Percentiles rank a stretch among this genome's conserved stretches.
phyloP scores from a whole-genome alignment of 2,329 filamentous ascomycete genomes.

The Beauveria sp. region DNA sequence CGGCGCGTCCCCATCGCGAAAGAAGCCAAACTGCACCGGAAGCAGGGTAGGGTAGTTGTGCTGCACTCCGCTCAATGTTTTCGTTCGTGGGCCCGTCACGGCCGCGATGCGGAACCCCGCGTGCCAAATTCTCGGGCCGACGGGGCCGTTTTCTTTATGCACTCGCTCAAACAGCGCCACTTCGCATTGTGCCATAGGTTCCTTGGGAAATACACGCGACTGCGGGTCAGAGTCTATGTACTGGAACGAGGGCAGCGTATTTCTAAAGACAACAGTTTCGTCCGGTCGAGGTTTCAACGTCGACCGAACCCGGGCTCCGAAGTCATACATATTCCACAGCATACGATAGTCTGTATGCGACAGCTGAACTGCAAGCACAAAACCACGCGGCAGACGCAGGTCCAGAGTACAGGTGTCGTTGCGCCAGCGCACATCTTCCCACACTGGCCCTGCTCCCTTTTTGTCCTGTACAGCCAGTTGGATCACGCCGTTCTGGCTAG shows the following conservation, averaged over 20 bases:
- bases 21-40: slow-evolving; percentile 71
- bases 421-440: slow-evolving; percentile 78
- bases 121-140: slow-evolving; percentile 64
- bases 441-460: slow-evolving; percentile 61
- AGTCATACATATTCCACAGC: slow-evolving; percentile 78
- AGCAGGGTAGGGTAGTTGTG: slow-evolving; percentile 57
- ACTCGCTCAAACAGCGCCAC: slow-evolving; percentile 68
- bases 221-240: slow-evolving; percentile 70
- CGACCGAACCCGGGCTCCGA: slow-evolving; percentile 67
- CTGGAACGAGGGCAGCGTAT: slow-evolving; percentile 65
- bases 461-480: slow-evolving; percentile 66
- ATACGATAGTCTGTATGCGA: slow-evolving; percentile 69
- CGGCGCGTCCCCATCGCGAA: slow-evolving; percentile 61
- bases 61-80: slow-evolving; percentile 68
- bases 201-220: slow-evolving; percentile 65
- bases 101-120: slow-evolving; percentile 72
- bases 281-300: slow-evolving; percentile 61
- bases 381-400: slow-evolving; percentile 66
- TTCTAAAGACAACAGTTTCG: slow-evolving; percentile 63
- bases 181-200: slow-evolving; percentile 63
- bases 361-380: slow-evolving; percentile 63
- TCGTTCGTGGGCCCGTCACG: slow-evolving; percentile 68
- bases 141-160: slow-evolving; percentile 61
- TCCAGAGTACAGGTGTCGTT: slow-evolving; percentile 58
- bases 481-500: slow-evolving; percentile 71